These are phyloP conservation scores for Aspergillus niger DNA, from an alignment of 2,329 filamentous ascomycete species.

Conservation along the genomic window DNA sequence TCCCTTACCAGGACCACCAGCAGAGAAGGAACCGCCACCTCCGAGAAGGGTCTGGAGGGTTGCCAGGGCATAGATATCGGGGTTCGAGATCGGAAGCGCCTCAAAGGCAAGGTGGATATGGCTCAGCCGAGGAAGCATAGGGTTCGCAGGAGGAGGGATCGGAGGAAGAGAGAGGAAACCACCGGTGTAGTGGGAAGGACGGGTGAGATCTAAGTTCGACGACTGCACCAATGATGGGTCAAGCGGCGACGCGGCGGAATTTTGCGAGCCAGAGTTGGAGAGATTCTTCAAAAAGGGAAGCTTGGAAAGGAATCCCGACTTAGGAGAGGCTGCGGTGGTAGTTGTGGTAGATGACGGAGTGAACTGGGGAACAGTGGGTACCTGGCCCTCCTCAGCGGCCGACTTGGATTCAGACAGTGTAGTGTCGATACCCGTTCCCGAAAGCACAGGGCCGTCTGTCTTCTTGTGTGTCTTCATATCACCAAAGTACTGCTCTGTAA, in stretches of 20 bases:
- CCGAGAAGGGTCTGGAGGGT: slow-evolving; percentile 94
- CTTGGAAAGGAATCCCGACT: slow-evolving; percentile 72
- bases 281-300: slow-evolving; percentile 90
- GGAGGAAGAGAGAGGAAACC: slow-evolving; percentile 85
- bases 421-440: slow-evolving; percentile 62
- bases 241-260: slow-evolving; percentile 58
- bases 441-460: slow-evolving; percentile 51
- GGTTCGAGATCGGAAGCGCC: slow-evolving; percentile 82
- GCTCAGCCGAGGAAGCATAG: slow-evolving; percentile 76
- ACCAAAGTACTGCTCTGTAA: slow-evolving; percentile 86
- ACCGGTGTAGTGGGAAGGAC: slow-evolving; percentile 83
- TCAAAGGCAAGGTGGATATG: slow-evolving; percentile 97
- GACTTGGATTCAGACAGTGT: slow-evolving; percentile 35
- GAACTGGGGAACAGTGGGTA: slow-evolving; percentile 41
- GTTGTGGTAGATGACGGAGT: slow-evolving; percentile 44
- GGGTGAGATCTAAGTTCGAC: slow-evolving; percentile 58
- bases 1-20: slow-evolving; percentile 94
- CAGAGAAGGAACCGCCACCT: slow-evolving; percentile 93
- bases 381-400: slow-evolving; percentile 34
- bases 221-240: slow-evolving; percentile 49
- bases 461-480: slow-evolving; percentile 71
- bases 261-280: slow-evolving; percentile 68
- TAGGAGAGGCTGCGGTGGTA: slow-evolving; percentile 45
- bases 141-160: slow-evolving; percentile 75
- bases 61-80: slow-evolving; percentile 94